A percentile compares a stretch with the other conserved stretches of the same genome.
These are phyloP conservation scores for Eucalyptus urophylla DNA, from an alignment of 345 rosid genomes.

Conservation along the genomic window DNA sequence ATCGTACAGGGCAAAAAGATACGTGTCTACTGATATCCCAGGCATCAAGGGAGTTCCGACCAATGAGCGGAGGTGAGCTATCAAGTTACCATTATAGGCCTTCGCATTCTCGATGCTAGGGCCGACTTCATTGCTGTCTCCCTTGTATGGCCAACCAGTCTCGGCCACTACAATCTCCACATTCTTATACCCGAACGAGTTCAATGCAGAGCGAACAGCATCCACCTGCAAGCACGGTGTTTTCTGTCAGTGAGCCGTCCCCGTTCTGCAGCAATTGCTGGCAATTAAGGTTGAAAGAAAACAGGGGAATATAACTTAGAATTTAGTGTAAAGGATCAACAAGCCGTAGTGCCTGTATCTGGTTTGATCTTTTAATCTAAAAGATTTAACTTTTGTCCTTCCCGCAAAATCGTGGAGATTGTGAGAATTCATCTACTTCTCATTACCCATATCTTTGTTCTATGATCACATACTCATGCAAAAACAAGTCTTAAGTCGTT, in stretches of 20 bases:
- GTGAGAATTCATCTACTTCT: neutral
- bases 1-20: slow-evolving; percentile 72
- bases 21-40: slow-evolving; percentile 75
- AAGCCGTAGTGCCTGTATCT: neutral
- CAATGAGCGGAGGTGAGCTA: slow-evolving; percentile 68
- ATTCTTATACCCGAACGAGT: slow-evolving; percentile 45
- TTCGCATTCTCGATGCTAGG: slow-evolving; percentile 72
- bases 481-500: neutral
- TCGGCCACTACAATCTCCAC: slow-evolving; percentile 91
- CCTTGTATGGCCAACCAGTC: slow-evolving; percentile 97
- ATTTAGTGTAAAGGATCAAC: neutral
- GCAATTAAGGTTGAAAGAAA: neutral
- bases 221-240: slow-evolving; percentile 38
- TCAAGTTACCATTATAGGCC: slow-evolving; percentile 74
- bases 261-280: neutral
- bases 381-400: neutral
- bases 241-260: neutral
- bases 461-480: neutral
- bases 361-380: neutral
- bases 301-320: neutral
- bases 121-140: slow-evolving; percentile 62
- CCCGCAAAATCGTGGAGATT: neutral
- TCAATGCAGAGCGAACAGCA: slow-evolving; percentile 66
- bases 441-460: neutral
- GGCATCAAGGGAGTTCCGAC: slow-evolving; percentile 91